phyloP scores from a whole-genome alignment of 805 yeast genomes.

The Candida xiaguanensis region DNA sequence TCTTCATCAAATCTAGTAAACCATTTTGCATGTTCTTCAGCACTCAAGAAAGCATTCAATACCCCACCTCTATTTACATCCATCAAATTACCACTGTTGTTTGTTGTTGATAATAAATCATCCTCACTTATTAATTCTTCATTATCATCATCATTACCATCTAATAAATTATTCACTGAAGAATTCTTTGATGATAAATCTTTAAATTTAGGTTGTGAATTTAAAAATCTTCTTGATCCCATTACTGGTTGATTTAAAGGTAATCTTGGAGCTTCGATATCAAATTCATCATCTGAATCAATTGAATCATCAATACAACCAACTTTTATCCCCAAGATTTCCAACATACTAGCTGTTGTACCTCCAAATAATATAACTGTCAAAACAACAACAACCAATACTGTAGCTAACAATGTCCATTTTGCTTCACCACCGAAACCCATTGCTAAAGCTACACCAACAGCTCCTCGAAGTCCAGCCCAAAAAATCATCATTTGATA shows the following conservation, averaged over 20 bases:
- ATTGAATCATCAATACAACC: conserved; percentile 76
- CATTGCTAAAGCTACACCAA: conserved; percentile 97
- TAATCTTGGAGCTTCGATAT: conserved; percentile 68
- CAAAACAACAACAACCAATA: conserved; percentile 90
- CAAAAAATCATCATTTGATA: conserved; percentile 99
- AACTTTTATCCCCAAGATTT: conserved; percentile 85
- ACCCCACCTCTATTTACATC: conserved; percentile 24
- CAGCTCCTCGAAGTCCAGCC: conserved; percentile 99
- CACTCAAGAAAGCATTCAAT: conserved; percentile 40
- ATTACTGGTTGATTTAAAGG: conserved; percentile 15
- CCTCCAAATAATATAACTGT: conserved; percentile 98
- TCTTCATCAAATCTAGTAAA: conserved; percentile 91
- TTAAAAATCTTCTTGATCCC: conserved; percentile 22
- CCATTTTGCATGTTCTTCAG: conserved; percentile 84
- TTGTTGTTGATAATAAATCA: conserved; percentile 31
- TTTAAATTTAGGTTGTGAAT: conserved; percentile 7
- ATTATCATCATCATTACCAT: conserved; percentile 14
- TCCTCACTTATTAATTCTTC: conserved; percentile 26
- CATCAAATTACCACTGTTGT: neutral
- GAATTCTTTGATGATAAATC: conserved; percentile 3
- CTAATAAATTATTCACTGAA: conserved; percentile 8
- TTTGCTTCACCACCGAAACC: conserved; percentile 95
- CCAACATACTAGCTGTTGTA: conserved; percentile 97
- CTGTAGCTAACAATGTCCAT: conserved; percentile 86
- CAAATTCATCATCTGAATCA: conserved; percentile 92